Base-by-base conservation (phyloP, 371 early-diverging fungal genomes). In the Apophysomyces elegans region DNA sequence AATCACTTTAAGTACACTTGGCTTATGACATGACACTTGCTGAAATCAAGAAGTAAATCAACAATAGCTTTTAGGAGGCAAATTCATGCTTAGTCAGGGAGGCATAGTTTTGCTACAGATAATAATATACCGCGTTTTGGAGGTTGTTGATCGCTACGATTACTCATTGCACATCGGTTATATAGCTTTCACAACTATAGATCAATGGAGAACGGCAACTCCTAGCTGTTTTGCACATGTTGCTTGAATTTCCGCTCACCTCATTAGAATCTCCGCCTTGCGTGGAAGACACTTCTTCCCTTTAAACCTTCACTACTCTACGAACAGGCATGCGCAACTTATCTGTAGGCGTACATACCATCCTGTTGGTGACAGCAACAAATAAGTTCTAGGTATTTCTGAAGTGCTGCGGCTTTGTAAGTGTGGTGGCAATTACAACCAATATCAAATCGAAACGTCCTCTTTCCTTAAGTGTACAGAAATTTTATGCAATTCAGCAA, bases 1-100 rank as follows among this genome's bases (percentile, higher is more conserved):
- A 43, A 56, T 37, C 36, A 45, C 5, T 18, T n/a, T 44, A 35
- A 50, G 14, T 14, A 7, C 46, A 9, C 35, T 13, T 38, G 13
- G 5, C n/a, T 26, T 26, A 26, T 26, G 32, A 26, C 32, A 26
- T 26, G 32, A 39, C 46, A 75, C 63, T 67, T 67, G 54, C 72
- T 58, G 44, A 72, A 72, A 68, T 76, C 76, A 64, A 65, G 62
- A 18, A 73, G 45, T 12, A 69, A 11, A 39, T 68, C 44, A 36
- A 63, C 63, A 41, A 63, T 8, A 47, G 64, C 67, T 69, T 21
- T 50, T 18, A 5, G 9, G 21, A 50, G 13, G 9, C 14, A 43
- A 43, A 26, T 26, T 26, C 32, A 1, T 11, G 41, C 41, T 41
- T 47, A 14, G 47, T 47, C n/a, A 47, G 47, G 47, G 18, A 47